These are phyloP conservation scores for Marchantia polymorpha DNA, from an alignment of 225 moss, liverwort and hornwort species.

Conservation along the genomic window DNA sequence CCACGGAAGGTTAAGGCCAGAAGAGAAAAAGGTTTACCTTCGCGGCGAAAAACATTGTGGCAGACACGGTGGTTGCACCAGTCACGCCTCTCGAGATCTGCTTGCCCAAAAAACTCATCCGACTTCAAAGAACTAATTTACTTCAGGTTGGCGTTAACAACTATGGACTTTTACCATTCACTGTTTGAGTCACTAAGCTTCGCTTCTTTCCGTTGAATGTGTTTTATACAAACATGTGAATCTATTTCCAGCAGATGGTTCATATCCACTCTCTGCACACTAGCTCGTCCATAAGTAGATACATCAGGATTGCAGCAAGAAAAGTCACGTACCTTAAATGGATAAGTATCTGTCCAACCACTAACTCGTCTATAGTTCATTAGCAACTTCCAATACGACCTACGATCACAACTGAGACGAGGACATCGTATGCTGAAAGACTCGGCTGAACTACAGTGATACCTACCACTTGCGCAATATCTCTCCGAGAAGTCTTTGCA, in stretches of 20 bases:
- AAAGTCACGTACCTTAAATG: not conserved
- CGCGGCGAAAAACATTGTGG: conserved; percentile 92
- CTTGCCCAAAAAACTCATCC: not conserved
- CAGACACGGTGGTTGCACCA: conserved; percentile 97
- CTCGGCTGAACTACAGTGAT: not conserved
- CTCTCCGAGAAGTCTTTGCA: conserved; percentile 77
- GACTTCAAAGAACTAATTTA: not conserved
- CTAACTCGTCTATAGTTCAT: not conserved
- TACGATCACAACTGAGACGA: not conserved
- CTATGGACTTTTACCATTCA: too few relatives aligned
- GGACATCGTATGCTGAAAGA: not conserved
- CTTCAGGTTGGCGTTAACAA: not conserved
- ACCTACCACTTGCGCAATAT: conserved; percentile 87
- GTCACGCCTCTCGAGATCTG: conserved; percentile 70
- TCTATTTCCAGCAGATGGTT: too few relatives aligned
- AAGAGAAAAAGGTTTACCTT: conserved; percentile 47
- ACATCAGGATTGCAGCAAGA: not conserved
- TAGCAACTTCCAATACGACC: not conserved
- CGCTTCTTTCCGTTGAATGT: too few relatives aligned
- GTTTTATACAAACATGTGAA: too few relatives aligned
- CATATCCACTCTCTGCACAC: not conserved
- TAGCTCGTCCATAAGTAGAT: not conserved
- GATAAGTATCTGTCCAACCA: not conserved
- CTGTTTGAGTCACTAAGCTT: too few relatives aligned
- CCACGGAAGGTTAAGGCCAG: not conserved